Base-by-base conservation (phyloP, 179 eudicot species). In the Beta macrorhiza region DNA sequence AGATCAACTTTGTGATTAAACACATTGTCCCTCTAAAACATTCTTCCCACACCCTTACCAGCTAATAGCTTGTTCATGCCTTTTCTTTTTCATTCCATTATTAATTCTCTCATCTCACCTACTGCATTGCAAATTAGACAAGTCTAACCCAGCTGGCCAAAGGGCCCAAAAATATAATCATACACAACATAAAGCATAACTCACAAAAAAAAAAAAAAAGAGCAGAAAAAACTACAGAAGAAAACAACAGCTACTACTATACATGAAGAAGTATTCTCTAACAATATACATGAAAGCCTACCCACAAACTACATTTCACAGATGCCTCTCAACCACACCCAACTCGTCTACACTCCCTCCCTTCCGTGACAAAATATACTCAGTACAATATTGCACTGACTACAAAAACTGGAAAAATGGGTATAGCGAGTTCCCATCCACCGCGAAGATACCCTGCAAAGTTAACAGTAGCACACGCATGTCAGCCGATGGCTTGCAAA, bases 381-480 rank as follows among this genome's bases (percentile, higher is more conserved):
- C 81, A 86, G 83, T 77, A 83, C 85, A 87, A 82, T 61, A 88
- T 42, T 63, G 87, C 82, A 83, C 86, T 69, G 75, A 86, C 83
- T 80, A 85, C 83, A 78, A 89, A 82, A 74, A 87, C 76, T 29
- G 84, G 86, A 80, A 88, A 73, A 81, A 92, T 63, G 57, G 82
- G 79, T 59, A 83, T 83, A 74, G 82, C 68, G 68, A 85, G 56
- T 78, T 85, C 86, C 82, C 84, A 45, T 82, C 90, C 82, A 73
- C 84, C 84, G 61, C 49, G 80, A 58, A 61, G 81, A 53, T 65
- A 82, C 45, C 95, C 97, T 93, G 95, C 84, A 76, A 77, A 68
- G n/a, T 57, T 55, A 6, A 76, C 20, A 53, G 69, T 29, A 49
- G 22, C 67, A 65, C 5, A 9, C 57, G 25, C 17, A 22, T 61